phyloP scores from a whole-genome alignment of 768 basidiomycete genomes.

The Lentinula detonsa region DNA sequence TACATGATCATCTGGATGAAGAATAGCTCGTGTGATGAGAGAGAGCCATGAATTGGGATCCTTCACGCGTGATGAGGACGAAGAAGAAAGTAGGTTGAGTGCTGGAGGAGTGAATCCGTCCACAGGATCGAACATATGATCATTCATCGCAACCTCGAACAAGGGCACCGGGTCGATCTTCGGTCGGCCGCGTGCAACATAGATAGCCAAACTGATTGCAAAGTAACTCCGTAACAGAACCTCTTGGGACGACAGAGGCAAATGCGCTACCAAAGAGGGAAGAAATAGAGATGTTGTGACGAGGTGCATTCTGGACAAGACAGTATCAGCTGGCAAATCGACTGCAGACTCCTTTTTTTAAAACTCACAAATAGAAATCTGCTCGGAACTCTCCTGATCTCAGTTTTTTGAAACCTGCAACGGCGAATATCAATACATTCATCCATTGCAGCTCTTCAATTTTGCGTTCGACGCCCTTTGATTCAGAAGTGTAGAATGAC shows the following conservation, averaged over 20 bases:
- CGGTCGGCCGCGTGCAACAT: constrained; percentile 51
- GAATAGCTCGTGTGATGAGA: constrained; percentile 44
- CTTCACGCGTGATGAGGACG: constrained; percentile 16
- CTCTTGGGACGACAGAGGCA: constrained; percentile 37
- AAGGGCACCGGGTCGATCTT: constrained; percentile 44
- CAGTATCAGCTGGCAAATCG: no score
- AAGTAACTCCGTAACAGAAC: constrained; percentile 59
- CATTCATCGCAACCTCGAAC: constrained; percentile 20
- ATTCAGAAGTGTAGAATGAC: constrained; percentile 28
- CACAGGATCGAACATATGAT: not conserved
- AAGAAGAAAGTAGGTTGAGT: constrained; percentile 21
- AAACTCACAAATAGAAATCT: constrained; percentile 45
- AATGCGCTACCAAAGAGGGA: constrained; percentile 36
- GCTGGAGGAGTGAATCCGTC: constrained; percentile 17
- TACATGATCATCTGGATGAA: constrained; percentile 54
- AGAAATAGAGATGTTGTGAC: constrained; percentile 64
- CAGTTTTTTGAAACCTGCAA: constrained; percentile 42
- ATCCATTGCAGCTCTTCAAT: constrained; percentile 61
- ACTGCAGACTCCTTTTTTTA: no score
- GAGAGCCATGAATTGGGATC: constrained; percentile 57
- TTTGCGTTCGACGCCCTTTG: constrained; percentile 42
- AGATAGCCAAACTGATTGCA: constrained; percentile 42
- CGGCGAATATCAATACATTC: constrained; percentile 46
- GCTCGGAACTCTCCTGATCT: constrained; percentile 33
- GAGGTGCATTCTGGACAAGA: constrained; percentile 47